Evolutionary conservation across 2,329 filamentous ascomycete species (phyloP), one percentile per base, ranked within the genome.

Genomic region (Pseudogymnoascus sp.): DNA sequence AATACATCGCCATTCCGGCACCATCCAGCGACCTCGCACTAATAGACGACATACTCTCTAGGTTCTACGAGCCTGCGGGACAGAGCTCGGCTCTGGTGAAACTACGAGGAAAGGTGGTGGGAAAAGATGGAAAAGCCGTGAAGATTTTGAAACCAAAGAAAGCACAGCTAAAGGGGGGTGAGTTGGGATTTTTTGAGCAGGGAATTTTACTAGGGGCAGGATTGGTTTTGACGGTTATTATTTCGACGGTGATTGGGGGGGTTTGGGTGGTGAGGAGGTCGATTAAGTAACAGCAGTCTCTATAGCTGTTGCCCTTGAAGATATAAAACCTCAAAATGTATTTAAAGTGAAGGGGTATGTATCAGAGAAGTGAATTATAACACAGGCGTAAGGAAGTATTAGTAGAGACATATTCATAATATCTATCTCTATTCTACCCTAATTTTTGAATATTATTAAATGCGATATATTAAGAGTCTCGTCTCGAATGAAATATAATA

Each of bases 181-280:
- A 73, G 54, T 57, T 80, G 29, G 80, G 79, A 0, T 81, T 80
- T 70, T 82, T 82, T 66, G 78, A 81, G 64, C 77, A 79, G 64
- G 80, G 78, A 0, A 8, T 47, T 47, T 6, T 47, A 47, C 14
- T 47, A 47, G 42, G 42, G 1, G 42, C 21, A 47, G 42, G 42
- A n/a, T 26, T 47, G 21, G 42, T 26, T 47, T 14, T 47, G 5
- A 26, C 42, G 12, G 21, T 26, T 47, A 23, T 47, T 26, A 26
- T 47, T 23, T 60, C 31, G 26, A 60, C 29, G n/a, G 29, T 36
- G 11, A 3, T 47, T 26, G 21, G 42, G 12, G 42, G 42, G 12
- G 5, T n/a, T 26, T 47, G 42, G 42, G 42, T n/a, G 42, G 6
- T 47, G 21, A 26, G 21, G 21, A 11, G 21, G 5, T 45, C 18